Evolutionary conservation across 495 filamentous ascomycete genomes (phyloP).

Genomic region (Staphylotrichum longicolle): DNA sequence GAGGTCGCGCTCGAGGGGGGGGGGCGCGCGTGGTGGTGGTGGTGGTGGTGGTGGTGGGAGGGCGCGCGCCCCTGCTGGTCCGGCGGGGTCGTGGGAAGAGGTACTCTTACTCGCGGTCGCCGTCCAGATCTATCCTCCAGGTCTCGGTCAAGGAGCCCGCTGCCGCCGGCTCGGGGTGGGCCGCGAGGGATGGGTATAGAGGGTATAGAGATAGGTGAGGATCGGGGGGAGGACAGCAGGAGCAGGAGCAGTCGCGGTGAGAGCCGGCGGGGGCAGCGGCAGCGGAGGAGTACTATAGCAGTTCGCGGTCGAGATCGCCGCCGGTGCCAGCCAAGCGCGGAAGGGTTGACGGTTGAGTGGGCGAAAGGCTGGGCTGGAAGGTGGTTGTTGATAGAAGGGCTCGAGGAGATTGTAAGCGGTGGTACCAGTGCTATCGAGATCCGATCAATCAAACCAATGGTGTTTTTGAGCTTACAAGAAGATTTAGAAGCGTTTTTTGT

Average conservation of each 20-base stretch:
- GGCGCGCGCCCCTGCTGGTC: background rate
- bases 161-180: background rate
- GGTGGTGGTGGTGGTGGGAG: background rate
- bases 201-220: constrained; percentile 7
- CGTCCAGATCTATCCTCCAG: constrained; percentile 14
- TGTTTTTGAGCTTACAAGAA: too few species aligned
- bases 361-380: too few species aligned
- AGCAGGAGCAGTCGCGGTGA: constrained; percentile 18
- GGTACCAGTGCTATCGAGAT: constrained; percentile 8
- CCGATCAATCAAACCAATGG: background rate
- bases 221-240: constrained; percentile 12
- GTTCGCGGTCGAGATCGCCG: constrained; percentile 26
- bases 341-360: constrained; percentile 21
- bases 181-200: constrained; percentile 2
- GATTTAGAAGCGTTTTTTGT: too few species aligned
- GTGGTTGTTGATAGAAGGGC: background rate
- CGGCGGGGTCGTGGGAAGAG: background rate
- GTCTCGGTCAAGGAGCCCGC: constrained; percentile 22
- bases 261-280: constrained; percentile 6
- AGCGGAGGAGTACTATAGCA: constrained; percentile 32
- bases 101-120: constrained; percentile 9
- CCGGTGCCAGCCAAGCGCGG: constrained; percentile 25
- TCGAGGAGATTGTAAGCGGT: constrained; percentile 4
- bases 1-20: background rate
- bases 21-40: background rate